Evolutionary conservation across 257 asterid species (phyloP).

Genomic region (Osmanthus fragrans): DNA sequence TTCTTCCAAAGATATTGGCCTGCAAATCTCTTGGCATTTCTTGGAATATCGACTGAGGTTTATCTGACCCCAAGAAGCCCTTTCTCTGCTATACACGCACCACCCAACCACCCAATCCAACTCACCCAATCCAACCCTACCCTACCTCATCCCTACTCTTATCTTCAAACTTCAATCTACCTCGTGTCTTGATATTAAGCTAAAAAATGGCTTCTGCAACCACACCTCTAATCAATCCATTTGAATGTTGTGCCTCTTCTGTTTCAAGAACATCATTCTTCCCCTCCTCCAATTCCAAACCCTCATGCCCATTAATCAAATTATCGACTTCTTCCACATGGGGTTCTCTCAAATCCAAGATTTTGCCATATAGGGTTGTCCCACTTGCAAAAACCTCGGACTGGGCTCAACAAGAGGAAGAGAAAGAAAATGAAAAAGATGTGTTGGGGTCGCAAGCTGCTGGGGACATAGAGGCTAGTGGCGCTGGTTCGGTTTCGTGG

Average conservation of each 20-base stretch:
- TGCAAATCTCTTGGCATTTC: background rate
- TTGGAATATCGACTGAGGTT: background rate
- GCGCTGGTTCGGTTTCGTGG: constrained; percentile 3
- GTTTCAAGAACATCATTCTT: background rate
- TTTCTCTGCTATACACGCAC: background rate
- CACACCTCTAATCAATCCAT: background rate
- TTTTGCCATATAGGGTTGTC: constrained; percentile 22
- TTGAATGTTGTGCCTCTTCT: background rate
- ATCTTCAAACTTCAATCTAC: background rate
- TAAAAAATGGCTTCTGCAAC: background rate
- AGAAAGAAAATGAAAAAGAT: background rate
- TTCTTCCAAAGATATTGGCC: background rate
- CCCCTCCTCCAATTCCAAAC: constrained; percentile 13
- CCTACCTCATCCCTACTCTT: background rate
- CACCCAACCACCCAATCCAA: background rate
- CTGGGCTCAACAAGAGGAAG: constrained; percentile 44
- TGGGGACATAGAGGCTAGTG: constrained; percentile 18
- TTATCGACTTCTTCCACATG: constrained; percentile 6
- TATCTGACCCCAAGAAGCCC: background rate
- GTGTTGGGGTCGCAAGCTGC: background rate
- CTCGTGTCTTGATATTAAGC: background rate
- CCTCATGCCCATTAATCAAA: constrained; percentile 10
- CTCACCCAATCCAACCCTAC: background rate
- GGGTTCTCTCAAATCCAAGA: constrained; percentile 36
- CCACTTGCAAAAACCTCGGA: constrained; percentile 44